Evolutionary conservation across 345 rosid species (phyloP).

Genomic region (thale cress (Arabidopsis thaliana)): DNA sequence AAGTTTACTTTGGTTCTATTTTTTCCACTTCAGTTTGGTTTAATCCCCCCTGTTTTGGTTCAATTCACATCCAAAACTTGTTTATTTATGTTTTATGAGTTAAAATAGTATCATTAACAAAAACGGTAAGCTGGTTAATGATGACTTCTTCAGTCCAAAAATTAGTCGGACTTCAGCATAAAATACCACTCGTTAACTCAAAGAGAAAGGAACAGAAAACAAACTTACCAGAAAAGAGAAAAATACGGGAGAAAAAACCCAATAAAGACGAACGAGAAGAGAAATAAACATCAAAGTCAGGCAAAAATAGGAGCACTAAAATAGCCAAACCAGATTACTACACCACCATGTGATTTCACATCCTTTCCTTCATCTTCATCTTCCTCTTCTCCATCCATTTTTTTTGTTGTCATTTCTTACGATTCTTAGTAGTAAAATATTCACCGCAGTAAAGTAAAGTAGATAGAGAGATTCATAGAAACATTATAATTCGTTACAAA

Average conservation of each 20-base stretch:
- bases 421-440: background rate
- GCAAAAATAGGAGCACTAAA: constrained; percentile 28
- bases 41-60: background rate
- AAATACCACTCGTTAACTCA: background rate
- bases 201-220: background rate
- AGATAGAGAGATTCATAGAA: background rate
- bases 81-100: too few species aligned
- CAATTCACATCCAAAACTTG: too few species aligned
- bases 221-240: background rate
- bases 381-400: background rate
- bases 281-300: constrained; percentile 38
- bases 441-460: background rate
- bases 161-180: background rate
- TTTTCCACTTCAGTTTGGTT: too few species aligned
- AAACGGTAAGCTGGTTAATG: background rate
- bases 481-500: background rate
- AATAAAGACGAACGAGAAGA: constrained; percentile 7
- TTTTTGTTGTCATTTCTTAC: background rate
- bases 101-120: background rate
- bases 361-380: background rate
- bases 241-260: background rate
- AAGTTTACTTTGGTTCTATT: too few species aligned
- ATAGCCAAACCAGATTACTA: constrained; percentile 36
- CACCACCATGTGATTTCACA: constrained; percentile 19
- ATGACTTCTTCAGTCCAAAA: background rate